Base-by-base conservation (phyloP, 371 early-diverging fungal species). In the Mortierella sp. region DNA sequence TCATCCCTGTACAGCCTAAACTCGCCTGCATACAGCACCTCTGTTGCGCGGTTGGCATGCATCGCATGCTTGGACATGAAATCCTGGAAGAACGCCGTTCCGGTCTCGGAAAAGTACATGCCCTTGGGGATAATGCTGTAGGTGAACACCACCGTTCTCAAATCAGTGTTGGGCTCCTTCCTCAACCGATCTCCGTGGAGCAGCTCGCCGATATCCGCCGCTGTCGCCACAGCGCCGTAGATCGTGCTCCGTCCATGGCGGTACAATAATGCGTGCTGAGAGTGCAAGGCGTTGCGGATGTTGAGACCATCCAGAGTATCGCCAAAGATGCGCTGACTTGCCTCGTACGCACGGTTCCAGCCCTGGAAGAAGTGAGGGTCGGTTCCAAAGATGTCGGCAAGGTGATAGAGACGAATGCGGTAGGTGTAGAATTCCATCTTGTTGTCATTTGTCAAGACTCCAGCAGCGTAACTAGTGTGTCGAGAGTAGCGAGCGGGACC, bases 1-100 rank as follows among this genome's bases (percentile, higher is more conserved):
- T 74, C 74, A 53, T 85, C 81, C 72, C 46, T 61, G 64, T 72
- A 81, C 14, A 81, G 5, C 0, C 86, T 76, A 75, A 86, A 86
- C 53, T 86, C 86, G 26, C 86, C 86, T 13, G 86, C 71, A 69
- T 46, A 86, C 51, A 79, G 13, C 9, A 86, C 86, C 40, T 86
- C 86, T 0, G 73, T 71, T 24, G 86, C 76, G 4, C 86, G 76
- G 57, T 86, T 79, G 37, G 82, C 82, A 59, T 86, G 86, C 86
- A 86, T 86, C 9, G 86, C 86, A 34, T 86, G 86, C 75, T 86
- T 86, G 16, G 86, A 86, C 86, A 86, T 86, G 44, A 86, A 86
- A 26, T 86, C 86, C 40, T 82, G 81, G 61, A 86, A 86, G 80
- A 86, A 86, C 5, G 86, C 86, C 0, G 79, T 46, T 2, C 86